Base-by-base conservation (phyloP, 805 yeast genomes). In the Torulaspora franciscae region DNA sequence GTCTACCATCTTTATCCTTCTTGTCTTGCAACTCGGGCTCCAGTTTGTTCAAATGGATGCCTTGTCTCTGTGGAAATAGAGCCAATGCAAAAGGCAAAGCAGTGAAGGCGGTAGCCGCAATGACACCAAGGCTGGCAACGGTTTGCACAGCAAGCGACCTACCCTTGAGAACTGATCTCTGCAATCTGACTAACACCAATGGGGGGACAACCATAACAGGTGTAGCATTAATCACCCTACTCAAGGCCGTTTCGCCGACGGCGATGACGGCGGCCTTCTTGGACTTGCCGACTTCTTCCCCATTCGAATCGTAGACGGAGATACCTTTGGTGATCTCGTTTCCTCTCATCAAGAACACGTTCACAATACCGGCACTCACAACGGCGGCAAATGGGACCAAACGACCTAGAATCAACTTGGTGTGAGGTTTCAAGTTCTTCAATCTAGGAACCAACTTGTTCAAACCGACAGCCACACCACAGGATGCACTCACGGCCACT, bases 191-290 rank as follows among this genome's bases (percentile, higher is more conserved):
- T 34, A 93, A 74, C 23, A 87, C 60, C 57, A 93, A 74, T 2
- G 99, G 97, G 1, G 99, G 99, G 5, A 93, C 65, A 15, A 86
- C 99, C 99, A 93, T 93, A 57, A 93, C 77, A 14, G 99, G 99
- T 0, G 99, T 85, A 13, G 98, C 97, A 58, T 89, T 93, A 55
- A 91, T 85, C 36, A 93, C 96, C 62, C 99, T 74, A 35, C 95
- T 85, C 26, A 90, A 80, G 2, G 97, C 98, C 8, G 99, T 93
- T 67, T 93, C 98, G 19, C 95, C 96, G 37, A 93, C 99, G 0
- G 99, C 99, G 49, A 81, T 75, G 38, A 79, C 61, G 0, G 99
- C 99, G 13, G 99, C 99, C 27, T 73, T 77, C 63, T 85, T 81
- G 6, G 97, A 89, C 24, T 70, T 72, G 6, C 93, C 93, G 9